Evolutionary conservation across 108 stramenopile genomes (phyloP).

Genomic region (Craspedostauros australis): DNA sequence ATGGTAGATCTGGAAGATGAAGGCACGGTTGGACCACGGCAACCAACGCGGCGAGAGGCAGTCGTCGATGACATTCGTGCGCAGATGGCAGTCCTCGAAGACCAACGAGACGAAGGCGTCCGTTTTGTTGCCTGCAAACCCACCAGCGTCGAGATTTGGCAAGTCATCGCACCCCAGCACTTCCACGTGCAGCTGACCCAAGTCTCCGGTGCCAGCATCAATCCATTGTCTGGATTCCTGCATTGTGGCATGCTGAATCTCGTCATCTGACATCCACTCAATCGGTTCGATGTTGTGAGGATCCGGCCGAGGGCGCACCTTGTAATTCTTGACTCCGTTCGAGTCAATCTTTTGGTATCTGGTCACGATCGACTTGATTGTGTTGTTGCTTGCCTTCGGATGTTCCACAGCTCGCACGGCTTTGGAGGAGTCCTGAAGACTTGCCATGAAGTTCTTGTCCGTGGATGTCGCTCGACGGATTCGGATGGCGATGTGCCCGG

Average conservation of each 20-base stretch:
- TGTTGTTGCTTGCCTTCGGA: conserved; percentile 10
- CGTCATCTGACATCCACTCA: conserved; percentile 59
- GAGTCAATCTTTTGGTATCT: conserved; percentile 30
- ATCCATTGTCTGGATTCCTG: conserved; percentile 49
- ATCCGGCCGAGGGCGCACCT: conserved; percentile 61
- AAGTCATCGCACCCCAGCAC: conserved; percentile 59
- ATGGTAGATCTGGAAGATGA: conserved; percentile 62
- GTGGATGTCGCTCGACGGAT: conserved; percentile 59
- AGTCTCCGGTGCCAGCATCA: conserved; percentile 57
- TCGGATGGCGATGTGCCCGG: conserved; percentile 55
- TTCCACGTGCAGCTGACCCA: conserved; percentile 66
- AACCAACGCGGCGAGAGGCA: conserved; percentile 68
- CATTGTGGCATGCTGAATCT: conserved; percentile 39
- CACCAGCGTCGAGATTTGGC: conserved; percentile 62
- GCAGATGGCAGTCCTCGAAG: conserved; percentile 46
- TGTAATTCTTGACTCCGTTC: conserved; percentile 11
- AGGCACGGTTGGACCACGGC: conserved; percentile 76
- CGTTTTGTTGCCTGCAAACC: conserved; percentile 55
- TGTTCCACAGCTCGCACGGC: conserved; percentile 13
- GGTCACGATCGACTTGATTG: conserved; percentile 33
- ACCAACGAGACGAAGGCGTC: conserved; percentile 69
- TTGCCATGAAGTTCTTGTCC: conserved; percentile 68
- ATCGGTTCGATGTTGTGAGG: conserved; percentile 50
- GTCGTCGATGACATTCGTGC: conserved; percentile 74
- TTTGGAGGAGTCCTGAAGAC: conserved; percentile 14